phyloP scores from a whole-genome alignment of 1,139 yeast species.

The Blastobotrys buckinghamii region DNA sequence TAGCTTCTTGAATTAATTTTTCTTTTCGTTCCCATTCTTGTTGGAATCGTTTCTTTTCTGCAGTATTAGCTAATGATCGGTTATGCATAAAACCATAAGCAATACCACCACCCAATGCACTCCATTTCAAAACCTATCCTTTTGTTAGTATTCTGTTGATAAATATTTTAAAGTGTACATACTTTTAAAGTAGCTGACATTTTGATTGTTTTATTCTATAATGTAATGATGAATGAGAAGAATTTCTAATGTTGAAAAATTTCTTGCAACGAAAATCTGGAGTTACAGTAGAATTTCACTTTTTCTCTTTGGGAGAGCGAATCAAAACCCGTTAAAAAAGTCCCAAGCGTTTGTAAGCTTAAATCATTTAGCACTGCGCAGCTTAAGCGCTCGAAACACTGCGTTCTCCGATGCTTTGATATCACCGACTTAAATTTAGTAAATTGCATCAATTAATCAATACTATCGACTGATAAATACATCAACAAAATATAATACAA shows the following conservation, averaged over 20 bases:
- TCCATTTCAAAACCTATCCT: slow-evolving; percentile 75
- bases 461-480: too few relatives aligned
- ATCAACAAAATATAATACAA: too few relatives aligned
- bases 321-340: background rate
- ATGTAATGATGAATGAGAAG: too few relatives aligned
- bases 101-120: slow-evolving; percentile 85
- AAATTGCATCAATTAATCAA: too few relatives aligned
- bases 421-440: too few relatives aligned
- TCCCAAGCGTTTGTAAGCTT: too few relatives aligned
- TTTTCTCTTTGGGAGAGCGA: slow-evolving; percentile 1
- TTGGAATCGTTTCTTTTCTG: slow-evolving; percentile 52
- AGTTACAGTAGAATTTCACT: too few relatives aligned
- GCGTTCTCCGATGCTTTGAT: too few relatives aligned
- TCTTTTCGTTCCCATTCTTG: slow-evolving; percentile 60
- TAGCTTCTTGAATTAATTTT: slow-evolving; percentile 79
- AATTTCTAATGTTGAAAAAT: too few relatives aligned
- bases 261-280: too few relatives aligned
- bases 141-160: background rate
- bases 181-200: slow-evolving; percentile 26
- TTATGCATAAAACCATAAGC: slow-evolving; percentile 88
- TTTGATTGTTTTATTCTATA: background rate
- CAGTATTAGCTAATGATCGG: slow-evolving; percentile 56
- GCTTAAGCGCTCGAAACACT: too few relatives aligned
- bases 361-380: too few relatives aligned
- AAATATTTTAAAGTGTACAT: slow-evolving; percentile 10